phyloP scores from a whole-genome alignment of 1,284 basidiomycete species.

The Lentinula novae-zelandiae region DNA sequence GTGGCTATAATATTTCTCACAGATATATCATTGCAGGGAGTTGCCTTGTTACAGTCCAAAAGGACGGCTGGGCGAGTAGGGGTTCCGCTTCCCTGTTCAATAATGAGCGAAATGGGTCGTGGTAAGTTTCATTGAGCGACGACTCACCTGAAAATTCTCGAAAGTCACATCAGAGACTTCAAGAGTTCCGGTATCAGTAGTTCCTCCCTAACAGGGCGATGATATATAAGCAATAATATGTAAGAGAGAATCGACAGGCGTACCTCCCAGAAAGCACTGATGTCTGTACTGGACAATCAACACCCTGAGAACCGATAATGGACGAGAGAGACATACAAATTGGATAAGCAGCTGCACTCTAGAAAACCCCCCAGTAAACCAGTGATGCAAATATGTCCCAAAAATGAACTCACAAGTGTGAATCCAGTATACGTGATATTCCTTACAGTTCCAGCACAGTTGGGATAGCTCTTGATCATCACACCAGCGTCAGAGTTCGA shows the following conservation, averaged over 20 bases:
- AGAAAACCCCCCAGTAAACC: not conserved
- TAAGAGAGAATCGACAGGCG: not conserved
- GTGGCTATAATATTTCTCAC: conserved; percentile 3
- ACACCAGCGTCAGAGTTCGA: conserved; percentile 19
- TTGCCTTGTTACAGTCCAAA: conserved; percentile 19
- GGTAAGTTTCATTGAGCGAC: no score
- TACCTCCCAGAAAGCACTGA: conserved; percentile 18
- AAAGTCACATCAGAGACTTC: conserved; percentile 18
- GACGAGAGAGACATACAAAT: not conserved
- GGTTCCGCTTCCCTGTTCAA: conserved; percentile 17
- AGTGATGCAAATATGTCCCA: not conserved
- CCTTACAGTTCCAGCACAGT: conserved; percentile 19
- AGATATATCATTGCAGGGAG: conserved; percentile 17
- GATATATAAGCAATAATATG: no score
- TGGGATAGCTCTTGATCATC: conserved; percentile 21
- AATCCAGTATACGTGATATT: conserved; percentile 18
- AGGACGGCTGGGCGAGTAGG: conserved; percentile 18
- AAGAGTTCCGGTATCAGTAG: conserved; percentile 15
- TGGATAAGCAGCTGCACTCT: conserved; percentile 5
- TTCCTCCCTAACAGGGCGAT: conserved; percentile 8
- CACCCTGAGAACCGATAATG: no score
- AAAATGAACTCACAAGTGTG: not conserved
- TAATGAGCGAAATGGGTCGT: not conserved
- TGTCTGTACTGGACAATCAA: conserved; percentile 1
- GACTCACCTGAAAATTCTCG: conserved; percentile 7